Base-by-base conservation (phyloP, 371 early-diverging fungal genomes). In the Mucor sp. region DNA sequence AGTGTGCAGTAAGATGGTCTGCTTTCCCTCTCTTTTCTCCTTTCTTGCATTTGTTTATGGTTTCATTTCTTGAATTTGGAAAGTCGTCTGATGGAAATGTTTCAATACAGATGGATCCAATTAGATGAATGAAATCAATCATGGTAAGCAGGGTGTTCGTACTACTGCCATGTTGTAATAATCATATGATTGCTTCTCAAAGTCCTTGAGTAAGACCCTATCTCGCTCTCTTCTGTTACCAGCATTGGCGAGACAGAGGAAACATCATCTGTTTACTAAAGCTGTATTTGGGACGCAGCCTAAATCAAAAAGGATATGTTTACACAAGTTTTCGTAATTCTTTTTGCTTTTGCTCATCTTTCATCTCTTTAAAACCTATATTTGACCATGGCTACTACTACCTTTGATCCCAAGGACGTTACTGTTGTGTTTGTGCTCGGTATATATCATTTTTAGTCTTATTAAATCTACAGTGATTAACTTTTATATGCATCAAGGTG, bases 371-470 rank as follows among this genome's bases (percentile, higher is more conserved):
- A 28, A 63, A 50, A 25, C 25, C 27, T 41, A 41, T 11, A 14
- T 53, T 27, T 27, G 15, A 27, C 12, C 41, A 61, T 59, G 43
- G 5, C 57, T 47, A 66, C 56, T 15, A 63, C 81, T 32, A 58
- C 78, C n/a, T 81, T 81, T 44, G 74, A 78, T 44, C 69, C 80
- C 21, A 70, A 82, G 19, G 80, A 87, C 17, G 82, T 85, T 6
- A 88, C 87, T 25, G 90, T 93, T 57, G 83, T 91, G 23, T 93
- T 93, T 77, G 92, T 94, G 15, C 88, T 94, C 9, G 93, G 87
- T 86, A 81, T 68, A 7, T 32, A 14, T 12, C 27, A 6, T 4
- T 2, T 21, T 14, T 21, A 8, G 5, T n/a, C 14, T 32, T 11
- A 30, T n/a, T 17, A 48, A 25, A 35, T 30, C 25, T 57, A 7